phyloP scores from a whole-genome alignment of 2,329 filamentous ascomycete genomes.

The Xylaria sp. region DNA sequence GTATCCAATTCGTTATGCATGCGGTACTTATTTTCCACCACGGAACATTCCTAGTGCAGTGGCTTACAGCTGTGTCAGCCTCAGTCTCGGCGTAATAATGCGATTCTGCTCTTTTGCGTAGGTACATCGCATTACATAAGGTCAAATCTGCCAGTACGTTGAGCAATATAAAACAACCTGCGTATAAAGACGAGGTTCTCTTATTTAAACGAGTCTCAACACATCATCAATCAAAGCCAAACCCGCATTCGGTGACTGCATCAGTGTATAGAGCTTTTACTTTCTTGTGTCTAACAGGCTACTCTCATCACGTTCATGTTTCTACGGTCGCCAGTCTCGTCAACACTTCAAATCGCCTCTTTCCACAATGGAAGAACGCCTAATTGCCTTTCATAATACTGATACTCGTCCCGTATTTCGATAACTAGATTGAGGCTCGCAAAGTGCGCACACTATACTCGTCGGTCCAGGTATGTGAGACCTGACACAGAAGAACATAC shows the following conservation, averaged over 20 bases:
- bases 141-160: background rate
- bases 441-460: too few relatives aligned
- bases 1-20: background rate
- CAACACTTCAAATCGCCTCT: background rate
- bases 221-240: too few relatives aligned
- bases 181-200: slow-evolving; percentile 12
- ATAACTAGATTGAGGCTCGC: too few relatives aligned
- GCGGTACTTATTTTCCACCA: background rate
- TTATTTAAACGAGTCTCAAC: slow-evolving; percentile 17
- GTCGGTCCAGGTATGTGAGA: too few relatives aligned
- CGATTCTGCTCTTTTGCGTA: background rate
- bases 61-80: slow-evolving; percentile 21
- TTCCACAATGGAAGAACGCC: too few relatives aligned
- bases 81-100: slow-evolving; percentile 3
- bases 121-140: background rate
- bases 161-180: background rate
- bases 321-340: background rate
- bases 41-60: background rate
- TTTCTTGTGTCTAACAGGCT: slow-evolving; percentile 23
- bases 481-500: too few relatives aligned
- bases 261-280: slow-evolving; percentile 9
- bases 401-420: too few relatives aligned
- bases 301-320: slow-evolving; percentile 18
- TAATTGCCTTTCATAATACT: too few relatives aligned
- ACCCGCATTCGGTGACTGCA: slow-evolving; percentile 15